Conservation (phyloP, 140 eudicot species). For the Flaveria floridana region DNA sequence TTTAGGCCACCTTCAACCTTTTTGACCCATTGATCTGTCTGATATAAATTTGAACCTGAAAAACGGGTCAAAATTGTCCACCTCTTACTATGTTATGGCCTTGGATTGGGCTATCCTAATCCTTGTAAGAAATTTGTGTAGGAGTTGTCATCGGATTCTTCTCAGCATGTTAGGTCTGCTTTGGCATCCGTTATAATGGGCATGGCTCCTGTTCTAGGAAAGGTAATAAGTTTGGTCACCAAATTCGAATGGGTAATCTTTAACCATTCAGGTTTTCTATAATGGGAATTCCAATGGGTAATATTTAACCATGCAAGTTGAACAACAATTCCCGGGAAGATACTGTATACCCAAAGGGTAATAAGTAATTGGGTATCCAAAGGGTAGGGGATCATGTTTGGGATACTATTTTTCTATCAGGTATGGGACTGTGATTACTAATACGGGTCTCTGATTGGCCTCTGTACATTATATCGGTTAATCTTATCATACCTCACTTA, state of each 20-base stretch:
- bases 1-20: background rate
- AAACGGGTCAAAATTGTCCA: background rate
- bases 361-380: background rate
- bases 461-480: background rate
- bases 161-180: conserved; percentile 99
- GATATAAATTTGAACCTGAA: background rate
- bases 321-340: background rate
- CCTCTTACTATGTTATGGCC: conserved; percentile 1
- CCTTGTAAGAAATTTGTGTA: conserved; percentile 32
- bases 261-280: background rate
- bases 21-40: background rate
- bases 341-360: background rate
- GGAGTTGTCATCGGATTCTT: conserved; percentile 98
- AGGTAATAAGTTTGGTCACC: conserved; percentile 47
- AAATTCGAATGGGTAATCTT: background rate
- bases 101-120: conserved; percentile 29
- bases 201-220: conserved; percentile 97
- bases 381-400: background rate
- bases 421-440: background rate
- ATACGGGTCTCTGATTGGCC: background rate
- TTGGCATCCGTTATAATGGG: conserved; percentile 99
- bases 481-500: background rate
- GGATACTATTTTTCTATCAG: background rate
- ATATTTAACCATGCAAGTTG: background rate
- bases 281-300: background rate